phyloP scores from a whole-genome alignment of 768 basidiomycete genomes.

The Candolleomyces efflorescens region DNA sequence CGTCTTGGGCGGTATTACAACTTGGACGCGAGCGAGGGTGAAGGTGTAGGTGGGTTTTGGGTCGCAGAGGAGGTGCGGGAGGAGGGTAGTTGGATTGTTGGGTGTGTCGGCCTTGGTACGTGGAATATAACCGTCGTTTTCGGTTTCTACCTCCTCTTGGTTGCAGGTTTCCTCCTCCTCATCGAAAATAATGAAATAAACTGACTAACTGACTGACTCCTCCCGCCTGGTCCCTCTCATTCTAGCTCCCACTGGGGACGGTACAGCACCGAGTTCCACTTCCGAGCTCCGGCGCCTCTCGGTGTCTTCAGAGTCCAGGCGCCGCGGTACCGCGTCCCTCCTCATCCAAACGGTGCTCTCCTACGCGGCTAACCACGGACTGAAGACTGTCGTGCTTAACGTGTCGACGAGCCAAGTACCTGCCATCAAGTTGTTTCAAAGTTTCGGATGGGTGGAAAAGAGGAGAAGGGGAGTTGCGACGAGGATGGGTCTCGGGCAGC shows the following conservation, averaged over 20 bases:
- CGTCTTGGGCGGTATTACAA: too few relatives aligned
- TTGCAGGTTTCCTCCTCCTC: too few relatives aligned
- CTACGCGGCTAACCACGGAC: not conserved
- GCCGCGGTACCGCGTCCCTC: not conserved
- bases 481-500: not conserved
- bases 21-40: not conserved
- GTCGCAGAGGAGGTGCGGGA: not conserved
- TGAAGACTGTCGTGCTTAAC: not conserved
- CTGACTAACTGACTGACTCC: not conserved
- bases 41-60: not conserved
- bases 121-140: too few relatives aligned
- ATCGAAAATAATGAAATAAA: not conserved
- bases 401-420: conserved; percentile 5
- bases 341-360: not conserved
- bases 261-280: not conserved
- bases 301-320: not conserved
- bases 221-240: not conserved
- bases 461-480: not conserved
- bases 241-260: too few relatives aligned
- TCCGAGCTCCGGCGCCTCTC: not conserved
- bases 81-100: not conserved
- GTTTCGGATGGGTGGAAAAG: conserved; percentile 14
- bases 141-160: too few relatives aligned
- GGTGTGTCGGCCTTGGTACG: not conserved
- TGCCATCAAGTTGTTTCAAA: conserved; percentile 12